phyloP scores from a whole-genome alignment of 2,329 filamentous ascomycete genomes.

The Sphaerulina musiva region DNA sequence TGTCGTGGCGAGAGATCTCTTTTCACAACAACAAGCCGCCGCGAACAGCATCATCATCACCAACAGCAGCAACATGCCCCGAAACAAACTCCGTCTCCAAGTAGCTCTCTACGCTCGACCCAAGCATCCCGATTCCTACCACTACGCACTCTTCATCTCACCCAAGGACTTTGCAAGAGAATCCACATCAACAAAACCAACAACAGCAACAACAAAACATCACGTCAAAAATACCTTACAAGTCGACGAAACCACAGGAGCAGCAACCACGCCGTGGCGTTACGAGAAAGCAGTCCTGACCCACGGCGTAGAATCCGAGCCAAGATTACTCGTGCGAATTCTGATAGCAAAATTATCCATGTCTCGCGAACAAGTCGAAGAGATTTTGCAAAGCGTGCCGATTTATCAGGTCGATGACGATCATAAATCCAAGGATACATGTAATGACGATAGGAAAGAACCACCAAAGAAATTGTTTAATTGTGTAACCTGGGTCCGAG shows the following conservation, averaged over 20 bases:
- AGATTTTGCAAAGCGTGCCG: conserved; percentile 7
- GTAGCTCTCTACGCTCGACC: conserved; percentile 24
- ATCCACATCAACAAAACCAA: background rate
- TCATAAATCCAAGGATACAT: no score
- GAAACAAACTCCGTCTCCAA: conserved; percentile 24
- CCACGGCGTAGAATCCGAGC: conserved; percentile 3
- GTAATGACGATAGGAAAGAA: no score
- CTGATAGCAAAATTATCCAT: conserved; percentile 14
- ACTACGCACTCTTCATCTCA: conserved; percentile 25
- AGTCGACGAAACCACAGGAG: conserved; percentile 2
- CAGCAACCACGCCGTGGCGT: conserved; percentile 13
- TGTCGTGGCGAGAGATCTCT: no score
- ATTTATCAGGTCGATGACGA: conserved; percentile 8
- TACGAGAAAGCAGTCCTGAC: conserved; percentile 9
- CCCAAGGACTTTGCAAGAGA: conserved; percentile 13
- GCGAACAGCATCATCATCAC: background rate
- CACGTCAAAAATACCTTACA: conserved; percentile 18
- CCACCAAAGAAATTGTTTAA: background rate
- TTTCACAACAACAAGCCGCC: background rate
- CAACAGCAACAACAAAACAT: conserved; percentile 17
- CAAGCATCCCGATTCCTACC: conserved; percentile 21
- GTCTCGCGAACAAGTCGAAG: background rate
- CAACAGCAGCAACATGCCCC: conserved; percentile 7
- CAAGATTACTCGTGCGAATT: conserved; percentile 9
- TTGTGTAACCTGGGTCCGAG: conserved; percentile 14